Conservation (phyloP, 345 rosid genomes). For the Populus tremula region DNA sequence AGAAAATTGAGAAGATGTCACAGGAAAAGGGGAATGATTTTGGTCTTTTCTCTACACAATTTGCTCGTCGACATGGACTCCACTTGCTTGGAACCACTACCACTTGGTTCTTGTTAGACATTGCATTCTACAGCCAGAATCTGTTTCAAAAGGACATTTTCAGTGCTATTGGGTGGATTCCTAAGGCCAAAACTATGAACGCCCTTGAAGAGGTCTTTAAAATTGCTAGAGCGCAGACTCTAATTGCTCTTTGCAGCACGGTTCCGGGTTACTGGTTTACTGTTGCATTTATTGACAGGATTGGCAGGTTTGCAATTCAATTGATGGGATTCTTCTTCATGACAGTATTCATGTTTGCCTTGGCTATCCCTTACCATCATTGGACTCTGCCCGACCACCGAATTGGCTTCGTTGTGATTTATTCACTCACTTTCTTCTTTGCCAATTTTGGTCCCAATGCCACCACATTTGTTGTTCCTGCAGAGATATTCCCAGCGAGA, state of each 20-base stretch:
- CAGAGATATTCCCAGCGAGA: conserved; percentile 79
- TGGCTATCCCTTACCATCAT: conserved; percentile 67
- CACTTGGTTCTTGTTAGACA: conserved; percentile 75
- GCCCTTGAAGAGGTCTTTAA: conserved; percentile 59
- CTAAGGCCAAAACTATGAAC: conserved; percentile 57
- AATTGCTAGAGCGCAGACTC: conserved; percentile 59
- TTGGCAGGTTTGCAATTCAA: conserved; percentile 57
- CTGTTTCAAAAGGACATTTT: conserved; percentile 76
- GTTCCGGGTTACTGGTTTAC: conserved; percentile 76
- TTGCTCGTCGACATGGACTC: conserved; percentile 49
- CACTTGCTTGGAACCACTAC: conserved; percentile 55
- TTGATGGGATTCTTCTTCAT: conserved; percentile 55
- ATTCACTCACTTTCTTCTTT: conserved; percentile 71
- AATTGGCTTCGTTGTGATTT: conserved; percentile 53
- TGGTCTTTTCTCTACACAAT: conserved; percentile 50
- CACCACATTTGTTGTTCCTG: conserved; percentile 71
- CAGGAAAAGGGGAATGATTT: conserved; percentile 29
- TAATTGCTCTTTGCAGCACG: conserved; percentile 65
- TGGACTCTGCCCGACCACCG: conserved; percentile 51
- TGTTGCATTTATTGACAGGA: conserved; percentile 37
- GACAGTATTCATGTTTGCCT: conserved; percentile 59
- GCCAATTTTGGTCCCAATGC: conserved; percentile 81
- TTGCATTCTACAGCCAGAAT: conserved; percentile 72
- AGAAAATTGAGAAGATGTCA: conserved; percentile 23
- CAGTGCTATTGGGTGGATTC: conserved; percentile 70